Percentiles rank a stretch among this genome's conserved stretches.
phyloP scores from a whole-genome alignment of 805 yeast species.

The Candida cerambycidarum region DNA sequence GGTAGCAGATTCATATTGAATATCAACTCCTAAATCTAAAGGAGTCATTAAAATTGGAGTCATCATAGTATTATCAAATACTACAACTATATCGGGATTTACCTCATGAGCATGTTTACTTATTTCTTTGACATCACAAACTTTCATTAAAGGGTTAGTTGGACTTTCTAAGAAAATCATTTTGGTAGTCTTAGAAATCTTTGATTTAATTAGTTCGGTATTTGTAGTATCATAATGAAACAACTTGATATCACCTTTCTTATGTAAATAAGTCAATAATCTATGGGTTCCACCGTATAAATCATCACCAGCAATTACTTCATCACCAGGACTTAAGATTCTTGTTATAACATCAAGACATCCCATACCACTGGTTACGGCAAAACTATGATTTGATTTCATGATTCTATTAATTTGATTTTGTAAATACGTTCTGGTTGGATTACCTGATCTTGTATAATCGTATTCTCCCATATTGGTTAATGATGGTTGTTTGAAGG shows the following conservation, averaged over 20 bases:
- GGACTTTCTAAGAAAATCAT: constrained; percentile 89
- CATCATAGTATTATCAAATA: constrained; percentile 97
- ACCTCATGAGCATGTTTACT: constrained; percentile 63
- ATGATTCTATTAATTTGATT: constrained; percentile 74
- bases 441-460: constrained; percentile 91
- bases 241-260: constrained; percentile 63
- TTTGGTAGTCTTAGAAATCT: constrained; percentile 57
- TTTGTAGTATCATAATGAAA: constrained; percentile 82
- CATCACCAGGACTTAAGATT: constrained; percentile 76
- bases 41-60: constrained; percentile 86
- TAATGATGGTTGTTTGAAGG: constrained; percentile 78
- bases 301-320: constrained; percentile 92
- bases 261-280: constrained; percentile 67
- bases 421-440: constrained; percentile 82
- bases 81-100: constrained; percentile 69
- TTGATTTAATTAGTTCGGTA: constrained; percentile 56
- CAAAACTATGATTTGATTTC: constrained; percentile 73
- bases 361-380: constrained; percentile 91
- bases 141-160: constrained; percentile 89
- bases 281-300: constrained; percentile 93
- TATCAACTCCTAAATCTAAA: constrained; percentile 81
- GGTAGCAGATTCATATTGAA: constrained; percentile 92
- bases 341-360: constrained; percentile 84
- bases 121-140: constrained; percentile 73
- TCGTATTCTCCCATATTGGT: constrained; percentile 70